Percentiles rank a stretch among this genome's conserved stretches.
These are phyloP conservation scores for Euclidium syriacum DNA, from an alignment of 345 rosid species.

Conservation along the genomic window DNA sequence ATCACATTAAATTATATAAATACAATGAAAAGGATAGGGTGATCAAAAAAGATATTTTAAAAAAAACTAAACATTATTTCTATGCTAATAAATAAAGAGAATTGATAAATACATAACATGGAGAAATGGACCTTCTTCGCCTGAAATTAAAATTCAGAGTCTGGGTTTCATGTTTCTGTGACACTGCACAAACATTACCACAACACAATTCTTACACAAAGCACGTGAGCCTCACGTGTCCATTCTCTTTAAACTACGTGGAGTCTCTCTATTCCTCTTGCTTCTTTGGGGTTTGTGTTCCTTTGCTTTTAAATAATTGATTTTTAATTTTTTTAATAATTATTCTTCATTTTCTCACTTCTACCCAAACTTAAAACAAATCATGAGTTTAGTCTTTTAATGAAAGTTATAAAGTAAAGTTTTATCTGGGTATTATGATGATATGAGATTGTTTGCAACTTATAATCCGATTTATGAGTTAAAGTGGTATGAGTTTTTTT, in stretches of 20 bases:
- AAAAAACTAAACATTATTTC: neutral
- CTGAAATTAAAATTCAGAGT: constrained; percentile 27
- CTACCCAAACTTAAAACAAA: constrained; percentile 9
- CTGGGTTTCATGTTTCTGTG: constrained; percentile 30
- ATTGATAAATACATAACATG: constrained; percentile 7
- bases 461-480: too few relatives aligned
- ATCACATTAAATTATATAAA: neutral
- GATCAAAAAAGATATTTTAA: neutral
- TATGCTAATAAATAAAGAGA: constrained; percentile 10
- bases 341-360: neutral
- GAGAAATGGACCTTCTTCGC: constrained; percentile 32
- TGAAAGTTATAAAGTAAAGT: neutral
- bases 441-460: too few relatives aligned
- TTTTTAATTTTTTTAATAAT: neutral
- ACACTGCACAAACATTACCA: constrained; percentile 30
- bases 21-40: constrained; percentile 14
- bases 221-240: constrained; percentile 30
- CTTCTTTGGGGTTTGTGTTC: constrained; percentile 20
- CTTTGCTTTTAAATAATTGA: neutral
- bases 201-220: constrained; percentile 33
- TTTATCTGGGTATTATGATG: constrained; percentile 5
- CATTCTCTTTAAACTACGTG: constrained; percentile 21
- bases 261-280: constrained; percentile 11
- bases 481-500: too few relatives aligned
- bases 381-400: constrained; percentile 19